These are phyloP conservation scores for Chlorella vulgaris DNA, from an alignment of 139 green algal genomes.

Conservation along the genomic window DNA sequence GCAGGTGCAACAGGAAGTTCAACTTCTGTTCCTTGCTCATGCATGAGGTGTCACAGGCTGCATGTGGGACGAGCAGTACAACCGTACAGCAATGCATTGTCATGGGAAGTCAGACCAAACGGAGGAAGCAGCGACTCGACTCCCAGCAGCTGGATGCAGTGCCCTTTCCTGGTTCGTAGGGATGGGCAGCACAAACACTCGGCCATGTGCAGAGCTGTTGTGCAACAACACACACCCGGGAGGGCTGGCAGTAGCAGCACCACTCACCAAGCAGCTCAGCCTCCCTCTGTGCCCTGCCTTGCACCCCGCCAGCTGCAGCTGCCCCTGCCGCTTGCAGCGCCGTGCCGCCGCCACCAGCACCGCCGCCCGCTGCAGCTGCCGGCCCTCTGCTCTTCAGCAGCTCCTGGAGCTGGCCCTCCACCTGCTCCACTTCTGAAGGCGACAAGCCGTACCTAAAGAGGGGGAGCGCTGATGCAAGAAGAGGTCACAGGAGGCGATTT, in stretches of 20 bases:
- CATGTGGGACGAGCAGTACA: too few species aligned
- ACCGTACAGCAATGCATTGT: background rate
- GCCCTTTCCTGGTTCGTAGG: too few species aligned
- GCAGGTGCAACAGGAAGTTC: conserved; percentile 61
- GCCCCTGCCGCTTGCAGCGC: background rate
- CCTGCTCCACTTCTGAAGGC: conserved; percentile 54
- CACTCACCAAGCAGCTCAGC: conserved; percentile 6
- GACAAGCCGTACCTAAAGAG: conserved; percentile 65
- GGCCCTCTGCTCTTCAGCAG: conserved; percentile 29
- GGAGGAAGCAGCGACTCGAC: too few species aligned
- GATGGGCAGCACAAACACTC: background rate
- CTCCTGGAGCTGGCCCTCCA: conserved; percentile 58
- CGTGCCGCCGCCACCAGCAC: background rate
- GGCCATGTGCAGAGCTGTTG: too few species aligned
- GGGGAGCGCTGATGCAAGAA: background rate
- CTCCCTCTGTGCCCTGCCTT: background rate
- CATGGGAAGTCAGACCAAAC: too few species aligned
- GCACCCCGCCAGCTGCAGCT: background rate
- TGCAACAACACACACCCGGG: too few species aligned
- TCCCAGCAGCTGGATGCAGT: background rate
- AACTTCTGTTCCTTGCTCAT: conserved; percentile 55
- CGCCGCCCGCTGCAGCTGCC: conserved; percentile 18
- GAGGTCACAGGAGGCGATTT: too few species aligned
- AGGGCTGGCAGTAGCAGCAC: background rate
- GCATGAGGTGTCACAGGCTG: conserved; percentile 47